Evolutionary conservation across 225 moss, liverwort and hornwort species (phyloP).

Genomic region (Physcomitrellopsis africana): DNA sequence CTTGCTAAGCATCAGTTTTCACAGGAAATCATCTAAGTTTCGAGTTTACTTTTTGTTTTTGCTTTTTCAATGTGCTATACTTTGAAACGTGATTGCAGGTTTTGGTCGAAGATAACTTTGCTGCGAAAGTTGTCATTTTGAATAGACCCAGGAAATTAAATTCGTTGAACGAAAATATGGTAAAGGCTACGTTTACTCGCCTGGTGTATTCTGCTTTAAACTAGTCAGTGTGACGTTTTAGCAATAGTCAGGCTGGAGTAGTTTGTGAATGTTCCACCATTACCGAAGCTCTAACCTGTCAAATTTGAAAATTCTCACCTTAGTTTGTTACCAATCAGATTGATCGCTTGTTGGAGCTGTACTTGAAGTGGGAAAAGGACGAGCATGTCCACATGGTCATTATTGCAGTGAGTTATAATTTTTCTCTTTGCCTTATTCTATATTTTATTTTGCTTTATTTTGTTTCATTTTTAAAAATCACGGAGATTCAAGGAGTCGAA

Average conservation of each 20-base stretch:
- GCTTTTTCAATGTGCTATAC: background rate
- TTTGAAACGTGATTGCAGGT: slow-evolving; percentile 51
- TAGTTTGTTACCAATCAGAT: slow-evolving; percentile 38
- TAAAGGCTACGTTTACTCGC: slow-evolving; percentile 24
- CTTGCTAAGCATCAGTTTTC: background rate
- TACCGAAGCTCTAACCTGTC: slow-evolving; percentile 2
- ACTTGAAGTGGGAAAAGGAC: slow-evolving; percentile 91
- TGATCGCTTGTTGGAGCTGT: slow-evolving; percentile 74
- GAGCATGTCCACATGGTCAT: slow-evolving; percentile 91
- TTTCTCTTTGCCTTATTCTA: background rate
- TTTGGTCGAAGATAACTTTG: slow-evolving; percentile 83
- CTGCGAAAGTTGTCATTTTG: slow-evolving; percentile 77
- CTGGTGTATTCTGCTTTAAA: slow-evolving; percentile 7
- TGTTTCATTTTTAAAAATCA: slow-evolving; percentile 7
- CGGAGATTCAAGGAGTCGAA: background rate
- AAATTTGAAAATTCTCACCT: slow-evolving; percentile 14
- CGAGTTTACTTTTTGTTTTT: background rate
- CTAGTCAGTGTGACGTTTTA: background rate
- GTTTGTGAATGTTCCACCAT: slow-evolving; percentile 3
- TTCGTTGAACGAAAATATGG: slow-evolving; percentile 68
- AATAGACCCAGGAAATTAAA: slow-evolving; percentile 95
- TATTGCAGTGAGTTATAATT: slow-evolving; percentile 58
- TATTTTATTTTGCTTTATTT: too few species aligned
- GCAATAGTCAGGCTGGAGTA: background rate
- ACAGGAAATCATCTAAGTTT: background rate